Percentiles rank a stretch among this genome's conserved stretches.
phyloP scores from a whole-genome alignment of 164 flowering plant species.

The Vitis vinifera region DNA sequence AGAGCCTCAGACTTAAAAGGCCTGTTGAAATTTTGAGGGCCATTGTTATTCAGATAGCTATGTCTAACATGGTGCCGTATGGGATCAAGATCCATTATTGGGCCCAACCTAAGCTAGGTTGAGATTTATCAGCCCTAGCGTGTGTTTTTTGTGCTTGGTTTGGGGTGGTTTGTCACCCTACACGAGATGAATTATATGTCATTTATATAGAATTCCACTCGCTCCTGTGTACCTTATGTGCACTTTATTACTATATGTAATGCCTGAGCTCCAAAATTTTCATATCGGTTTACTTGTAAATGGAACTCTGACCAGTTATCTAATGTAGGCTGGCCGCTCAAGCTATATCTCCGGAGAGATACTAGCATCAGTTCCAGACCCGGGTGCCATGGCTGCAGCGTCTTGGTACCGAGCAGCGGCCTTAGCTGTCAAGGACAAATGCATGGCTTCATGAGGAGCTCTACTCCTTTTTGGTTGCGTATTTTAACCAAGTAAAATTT shows the following conservation, averaged over 20 bases:
- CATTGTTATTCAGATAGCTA: too few species aligned
- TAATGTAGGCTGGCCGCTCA: conserved; percentile 87
- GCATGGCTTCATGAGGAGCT: conserved; percentile 22
- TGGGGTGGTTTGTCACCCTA: too few species aligned
- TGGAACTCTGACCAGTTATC: not conserved
- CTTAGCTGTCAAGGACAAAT: conserved; percentile 56
- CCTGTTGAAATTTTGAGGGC: too few species aligned
- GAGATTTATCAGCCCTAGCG: too few species aligned
- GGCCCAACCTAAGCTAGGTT: too few species aligned
- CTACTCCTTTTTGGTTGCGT: conserved; percentile 7
- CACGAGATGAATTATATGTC: too few species aligned
- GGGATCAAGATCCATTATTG: too few species aligned
- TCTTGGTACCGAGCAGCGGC: conserved; percentile 95
- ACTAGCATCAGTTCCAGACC: conserved; percentile 84
- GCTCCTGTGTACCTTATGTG: too few species aligned
- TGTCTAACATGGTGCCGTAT: too few species aligned
- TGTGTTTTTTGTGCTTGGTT: too few species aligned
- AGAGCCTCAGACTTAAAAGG: not conserved
- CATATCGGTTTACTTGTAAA: not conserved
- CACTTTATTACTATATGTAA: not conserved
- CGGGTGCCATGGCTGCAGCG: conserved; percentile 99
- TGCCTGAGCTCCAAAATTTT: not conserved
- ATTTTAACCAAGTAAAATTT: conserved; percentile 11
- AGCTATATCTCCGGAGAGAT: conserved; percentile 65
- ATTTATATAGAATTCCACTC: too few species aligned